phyloP scores from a whole-genome alignment of 768 basidiomycete species.

The Lactarius sanguifluus region DNA sequence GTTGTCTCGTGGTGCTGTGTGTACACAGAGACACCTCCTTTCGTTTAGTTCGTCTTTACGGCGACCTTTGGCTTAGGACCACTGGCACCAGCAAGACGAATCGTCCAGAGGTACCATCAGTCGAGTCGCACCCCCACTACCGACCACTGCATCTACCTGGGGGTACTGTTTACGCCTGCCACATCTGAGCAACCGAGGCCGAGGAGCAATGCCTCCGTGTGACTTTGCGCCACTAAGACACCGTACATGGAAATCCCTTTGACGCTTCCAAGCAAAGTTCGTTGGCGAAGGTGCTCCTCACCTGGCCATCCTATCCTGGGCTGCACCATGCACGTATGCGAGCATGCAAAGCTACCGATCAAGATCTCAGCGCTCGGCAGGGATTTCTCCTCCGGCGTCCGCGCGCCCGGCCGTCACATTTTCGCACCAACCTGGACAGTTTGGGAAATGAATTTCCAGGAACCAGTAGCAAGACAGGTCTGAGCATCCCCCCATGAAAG shows the following conservation, averaged over 20 bases:
- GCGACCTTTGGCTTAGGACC: background rate
- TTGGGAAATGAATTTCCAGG: slow-evolving; percentile 14
- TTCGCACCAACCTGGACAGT: background rate
- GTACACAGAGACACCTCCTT: background rate
- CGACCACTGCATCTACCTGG: background rate
- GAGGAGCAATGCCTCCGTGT: background rate
- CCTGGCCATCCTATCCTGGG: background rate
- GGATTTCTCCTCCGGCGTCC: background rate
- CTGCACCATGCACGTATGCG: background rate
- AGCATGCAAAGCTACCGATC: background rate
- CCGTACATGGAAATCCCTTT: slow-evolving; percentile 1
- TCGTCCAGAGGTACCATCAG: background rate
- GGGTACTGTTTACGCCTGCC: background rate
- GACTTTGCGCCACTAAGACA: background rate
- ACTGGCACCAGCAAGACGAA: background rate
- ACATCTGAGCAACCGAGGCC: background rate
- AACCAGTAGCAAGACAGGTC: background rate
- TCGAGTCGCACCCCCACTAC: background rate
- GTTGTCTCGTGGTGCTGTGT: background rate
- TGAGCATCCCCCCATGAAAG: background rate
- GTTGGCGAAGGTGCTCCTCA: background rate
- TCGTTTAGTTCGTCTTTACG: background rate
- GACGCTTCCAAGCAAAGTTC: background rate
- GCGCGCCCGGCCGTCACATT: background rate
- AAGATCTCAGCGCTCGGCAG: background rate